Conservation (phyloP, 2,329 filamentous ascomycete species). For the Passalora sequoiae region DNA sequence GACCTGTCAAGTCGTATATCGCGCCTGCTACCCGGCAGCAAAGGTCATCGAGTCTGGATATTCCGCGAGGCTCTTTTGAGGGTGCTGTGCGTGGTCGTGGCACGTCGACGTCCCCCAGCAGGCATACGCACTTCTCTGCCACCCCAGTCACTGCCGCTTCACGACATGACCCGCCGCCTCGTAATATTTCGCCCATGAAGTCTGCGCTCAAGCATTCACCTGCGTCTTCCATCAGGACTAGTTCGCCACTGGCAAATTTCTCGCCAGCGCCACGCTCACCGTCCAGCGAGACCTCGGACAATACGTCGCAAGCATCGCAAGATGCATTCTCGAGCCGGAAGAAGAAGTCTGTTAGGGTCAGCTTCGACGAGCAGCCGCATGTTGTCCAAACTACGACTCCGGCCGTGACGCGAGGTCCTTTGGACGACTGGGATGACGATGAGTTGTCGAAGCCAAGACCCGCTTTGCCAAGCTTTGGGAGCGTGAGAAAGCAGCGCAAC, state of each 20-base stretch:
- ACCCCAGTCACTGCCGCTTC: constrained; percentile 53
- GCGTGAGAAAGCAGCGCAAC: constrained; percentile 48
- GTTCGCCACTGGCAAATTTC: constrained; percentile 47
- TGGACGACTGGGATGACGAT: constrained; percentile 49
- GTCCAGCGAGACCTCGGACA: constrained; percentile 54
- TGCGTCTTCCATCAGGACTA: constrained; percentile 44
- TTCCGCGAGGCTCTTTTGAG: constrained; percentile 24
- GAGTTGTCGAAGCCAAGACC: constrained; percentile 68
- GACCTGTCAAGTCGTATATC: constrained; percentile 24
- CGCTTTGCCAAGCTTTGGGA: constrained; percentile 68
- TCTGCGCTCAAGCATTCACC: constrained; percentile 65
- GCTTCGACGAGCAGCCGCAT: constrained; percentile 60
- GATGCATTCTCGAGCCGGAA: constrained; percentile 33
- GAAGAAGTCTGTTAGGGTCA: constrained; percentile 67
- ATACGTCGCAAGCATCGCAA: constrained; percentile 41
- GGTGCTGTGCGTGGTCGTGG: constrained; percentile 18
- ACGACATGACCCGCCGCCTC: constrained; percentile 63
- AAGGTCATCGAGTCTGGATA: constrained; percentile 32
- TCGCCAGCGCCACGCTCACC: constrained; percentile 44
- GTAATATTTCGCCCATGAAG: constrained; percentile 71
- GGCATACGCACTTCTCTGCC: constrained; percentile 62
- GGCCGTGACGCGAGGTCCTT: constrained; percentile 44
- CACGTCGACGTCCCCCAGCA: constrained; percentile 46
- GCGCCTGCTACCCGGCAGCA: constrained; percentile 15
- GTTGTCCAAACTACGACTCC: constrained; percentile 37